Base-by-base conservation (phyloP, 2,329 filamentous ascomycete genomes). In the Pseudocercospora fuligena region DNA sequence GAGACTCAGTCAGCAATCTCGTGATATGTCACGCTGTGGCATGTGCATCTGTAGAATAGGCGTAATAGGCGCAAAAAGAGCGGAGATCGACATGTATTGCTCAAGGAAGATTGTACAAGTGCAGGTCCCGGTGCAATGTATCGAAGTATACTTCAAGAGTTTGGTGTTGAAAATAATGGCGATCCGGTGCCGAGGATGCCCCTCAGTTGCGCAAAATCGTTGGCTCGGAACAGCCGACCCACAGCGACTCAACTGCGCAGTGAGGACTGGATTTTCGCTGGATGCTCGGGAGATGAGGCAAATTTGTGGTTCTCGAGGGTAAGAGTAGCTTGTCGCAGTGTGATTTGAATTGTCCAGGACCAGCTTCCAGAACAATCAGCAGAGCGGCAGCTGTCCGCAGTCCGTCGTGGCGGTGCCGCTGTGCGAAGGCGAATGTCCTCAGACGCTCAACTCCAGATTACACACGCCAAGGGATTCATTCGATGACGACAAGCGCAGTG, bases 1-100 rank as follows among this genome's bases (percentile, higher is more conserved):
- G 59, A 64, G 53, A 72, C 65, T 51, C 69, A 59, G 68, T 73
- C 70, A 75, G 74, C 71, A 67, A 73, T 75, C 36, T 64, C 64
- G 46, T 61, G 63, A 56, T 61, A 49, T 67, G 47, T 58, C 47
- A 60, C 60, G 61, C 61, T 29, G 49, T 64, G 19, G 64, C 66
- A 67, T 66, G 66, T 57, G 66, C 62, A 60, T 36, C 23, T 51
- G 54, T 56, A 40, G 46, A 33, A 63, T 61, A 36, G 61, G 43
- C 53, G 66, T 59, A 66, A 57, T 61, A 43, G 62, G 43, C 54
- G 66, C 61, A 66, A 58, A 46, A 61, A 47, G 27, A 62, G 60
- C 60, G 60, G 60, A 63, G 61, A 65, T 66, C 65, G 66, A 70
- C 66, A 66, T 63, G 64, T 66, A 66, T 60, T 59, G 60, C 60